Conservation (phyloP, 768 basidiomycete genomes). For the Russula ochroleuca region DNA sequence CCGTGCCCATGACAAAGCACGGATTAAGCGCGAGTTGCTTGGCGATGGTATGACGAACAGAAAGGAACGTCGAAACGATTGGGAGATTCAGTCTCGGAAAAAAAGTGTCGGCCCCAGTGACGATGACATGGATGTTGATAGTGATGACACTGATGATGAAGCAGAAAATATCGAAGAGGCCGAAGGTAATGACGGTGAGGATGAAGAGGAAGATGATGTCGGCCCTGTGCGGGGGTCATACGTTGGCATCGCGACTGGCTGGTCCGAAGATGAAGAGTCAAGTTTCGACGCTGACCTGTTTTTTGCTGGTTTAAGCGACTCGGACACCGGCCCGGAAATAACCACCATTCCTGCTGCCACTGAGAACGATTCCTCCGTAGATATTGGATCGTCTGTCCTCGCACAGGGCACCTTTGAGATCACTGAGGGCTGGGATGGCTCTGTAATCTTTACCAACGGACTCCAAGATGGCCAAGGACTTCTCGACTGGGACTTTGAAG, state of each 20-base stretch:
- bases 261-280: conserved; percentile 75
- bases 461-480: conserved; percentile 51
- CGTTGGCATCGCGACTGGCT: conserved; percentile 65
- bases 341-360: conserved; percentile 28
- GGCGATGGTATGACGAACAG: conserved; percentile 44
- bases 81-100: conserved; percentile 27
- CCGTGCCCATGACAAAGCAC: conserved; percentile 40
- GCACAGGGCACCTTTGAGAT: conserved; percentile 50
- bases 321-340: conserved; percentile 42
- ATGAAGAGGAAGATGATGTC: conserved; percentile 36
- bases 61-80: conserved; percentile 31
- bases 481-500: conserved; percentile 69
- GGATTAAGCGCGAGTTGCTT: conserved; percentile 56
- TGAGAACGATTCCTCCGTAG: conserved; percentile 34
- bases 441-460: conserved; percentile 67
- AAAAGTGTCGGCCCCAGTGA: conserved; percentile 40
- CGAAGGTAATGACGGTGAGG: conserved; percentile 49
- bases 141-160: conserved; percentile 52
- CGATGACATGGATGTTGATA: conserved; percentile 61
- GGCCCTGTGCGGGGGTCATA: conserved; percentile 40
- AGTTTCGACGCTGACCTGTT: conserved; percentile 81
- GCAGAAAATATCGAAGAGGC: conserved; percentile 45
- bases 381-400: conserved; percentile 7
- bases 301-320: conserved; percentile 71
- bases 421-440: conserved; percentile 70